Base-by-base conservation (phyloP, 768 basidiomycete genomes). In the Naganishia antarctica region DNA sequence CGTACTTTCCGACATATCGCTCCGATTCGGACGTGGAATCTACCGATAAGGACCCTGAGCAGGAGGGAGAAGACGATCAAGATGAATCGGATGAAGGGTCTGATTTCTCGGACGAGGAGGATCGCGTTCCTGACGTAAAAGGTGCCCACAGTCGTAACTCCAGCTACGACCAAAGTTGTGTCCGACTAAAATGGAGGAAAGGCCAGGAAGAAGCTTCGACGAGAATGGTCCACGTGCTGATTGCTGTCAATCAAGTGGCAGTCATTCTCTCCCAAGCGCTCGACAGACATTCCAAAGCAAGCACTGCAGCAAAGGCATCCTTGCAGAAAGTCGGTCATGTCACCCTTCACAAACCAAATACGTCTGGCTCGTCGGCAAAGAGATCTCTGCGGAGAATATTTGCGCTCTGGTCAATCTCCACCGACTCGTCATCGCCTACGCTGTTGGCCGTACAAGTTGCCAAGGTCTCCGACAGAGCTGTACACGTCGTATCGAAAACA, bases 51-150 rank as follows among this genome's bases (percentile, higher is more conserved):
- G 18, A 29, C 31, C 26, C 29, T 11, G 50, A 41, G 8, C 32
- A 40, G 2, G 53, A 57, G n/a, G 53, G 32, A 8, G 37, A 37
- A 57, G 16, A 41, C 23, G 31, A 4, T 16, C 34, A 23, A 12
- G 15, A 25, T 29, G n/a, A 40, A 12, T 57, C 53, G 34, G 53
- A 57, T 13, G 37, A 37, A 57, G 53, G 53, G 3, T 57, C 53
- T 2, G 53, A 57, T 16, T 57, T 57, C 23, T 57, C 53, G 8
- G 53, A 57, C 13, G 53, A 57, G 40, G 53, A 57, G 53, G 53
- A 57, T 18, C 53, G 34, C 23, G 40, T 57, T 32, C 53, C 53
- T 7, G 32, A 57, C 40, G 21, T 57, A 9, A 21, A 44, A 18
- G 13, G 43, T 9, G 8, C 53, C 15, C 23, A 57, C 6, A 57